phyloP scores from a whole-genome alignment of 148 eudicot genomes.

The Rhododendron mucronatum region DNA sequence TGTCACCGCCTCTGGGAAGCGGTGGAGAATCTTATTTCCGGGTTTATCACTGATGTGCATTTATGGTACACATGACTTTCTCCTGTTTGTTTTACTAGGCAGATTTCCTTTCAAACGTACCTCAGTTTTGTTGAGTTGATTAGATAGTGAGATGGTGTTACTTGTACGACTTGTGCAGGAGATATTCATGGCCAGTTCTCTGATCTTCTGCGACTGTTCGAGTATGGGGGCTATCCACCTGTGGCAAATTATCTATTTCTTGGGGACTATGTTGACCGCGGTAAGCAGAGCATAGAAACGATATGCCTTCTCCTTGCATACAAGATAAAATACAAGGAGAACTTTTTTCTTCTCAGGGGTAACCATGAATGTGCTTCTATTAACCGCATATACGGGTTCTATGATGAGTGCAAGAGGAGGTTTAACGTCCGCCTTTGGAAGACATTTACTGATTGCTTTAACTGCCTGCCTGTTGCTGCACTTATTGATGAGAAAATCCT shows the following conservation, averaged over 20 bases:
- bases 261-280: conserved; percentile 85
- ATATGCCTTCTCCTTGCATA: conserved; percentile 79
- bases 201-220: conserved; percentile 79
- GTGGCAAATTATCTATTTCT: conserved; percentile 70
- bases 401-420: conserved; percentile 83
- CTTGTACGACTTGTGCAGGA: conserved; percentile 31
- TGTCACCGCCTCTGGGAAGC: background rate
- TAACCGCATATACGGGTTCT: conserved; percentile 79
- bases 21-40: background rate
- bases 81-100: background rate
- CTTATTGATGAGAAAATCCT: conserved; percentile 75
- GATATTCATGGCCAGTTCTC: conserved; percentile 77
- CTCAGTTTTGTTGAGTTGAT: conserved; percentile 8
- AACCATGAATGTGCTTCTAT: conserved; percentile 84
- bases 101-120: background rate
- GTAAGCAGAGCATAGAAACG: conserved; percentile 80
- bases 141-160: conserved; percentile 7
- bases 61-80: background rate
- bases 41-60: background rate
- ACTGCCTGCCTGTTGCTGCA: conserved; percentile 79
- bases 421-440: conserved; percentile 75
- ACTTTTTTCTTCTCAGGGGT: conserved; percentile 79
- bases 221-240: conserved; percentile 79
- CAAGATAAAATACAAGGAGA: conserved; percentile 79
- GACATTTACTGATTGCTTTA: conserved; percentile 69